Percentiles rank a stretch among this genome's conserved stretches.
These are phyloP conservation scores for Globisporangium okanoganense DNA, from an alignment of 352 stramenopile genomes.

Conservation along the genomic window DNA sequence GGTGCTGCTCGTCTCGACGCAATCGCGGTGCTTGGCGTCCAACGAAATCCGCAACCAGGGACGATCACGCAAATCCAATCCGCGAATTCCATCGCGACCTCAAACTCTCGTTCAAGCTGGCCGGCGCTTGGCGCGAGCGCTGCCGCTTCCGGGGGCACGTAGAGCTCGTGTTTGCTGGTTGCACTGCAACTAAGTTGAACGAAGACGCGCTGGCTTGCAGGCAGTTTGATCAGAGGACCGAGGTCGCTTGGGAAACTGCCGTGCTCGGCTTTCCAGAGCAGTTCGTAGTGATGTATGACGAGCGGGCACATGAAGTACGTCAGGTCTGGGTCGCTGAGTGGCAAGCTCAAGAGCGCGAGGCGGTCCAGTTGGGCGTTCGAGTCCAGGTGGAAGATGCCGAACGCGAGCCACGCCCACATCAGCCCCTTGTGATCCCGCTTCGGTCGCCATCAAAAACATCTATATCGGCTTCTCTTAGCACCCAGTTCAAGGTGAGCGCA, in stretches of 20 bases:
- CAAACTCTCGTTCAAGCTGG: not conserved
- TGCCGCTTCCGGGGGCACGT: not conserved
- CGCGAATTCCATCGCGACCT: not conserved
- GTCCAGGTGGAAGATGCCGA: not conserved
- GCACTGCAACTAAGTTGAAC: too few species aligned
- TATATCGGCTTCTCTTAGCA: not conserved
- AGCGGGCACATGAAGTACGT: not conserved
- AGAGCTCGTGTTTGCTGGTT: not conserved
- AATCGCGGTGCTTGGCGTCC: not conserved
- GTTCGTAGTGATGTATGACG: not conserved
- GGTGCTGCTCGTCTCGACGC: not conserved
- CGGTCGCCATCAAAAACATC: not conserved
- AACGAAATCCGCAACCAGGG: not conserved
- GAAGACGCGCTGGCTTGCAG: not conserved
- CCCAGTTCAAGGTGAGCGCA: not conserved
- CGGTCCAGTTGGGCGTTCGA: not conserved
- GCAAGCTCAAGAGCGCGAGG: not conserved
- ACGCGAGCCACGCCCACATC: conserved; percentile 1
- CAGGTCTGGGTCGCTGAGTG: not conserved
- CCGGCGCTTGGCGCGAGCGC: not conserved
- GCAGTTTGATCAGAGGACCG: not conserved
- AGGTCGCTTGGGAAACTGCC: not conserved
- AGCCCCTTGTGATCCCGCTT: not conserved
- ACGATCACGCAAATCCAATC: not conserved
- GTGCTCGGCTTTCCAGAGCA: not conserved